These are phyloP conservation scores for Solanum clarkiae DNA, from an alignment of 257 asterid genomes.

Conservation along the genomic window DNA sequence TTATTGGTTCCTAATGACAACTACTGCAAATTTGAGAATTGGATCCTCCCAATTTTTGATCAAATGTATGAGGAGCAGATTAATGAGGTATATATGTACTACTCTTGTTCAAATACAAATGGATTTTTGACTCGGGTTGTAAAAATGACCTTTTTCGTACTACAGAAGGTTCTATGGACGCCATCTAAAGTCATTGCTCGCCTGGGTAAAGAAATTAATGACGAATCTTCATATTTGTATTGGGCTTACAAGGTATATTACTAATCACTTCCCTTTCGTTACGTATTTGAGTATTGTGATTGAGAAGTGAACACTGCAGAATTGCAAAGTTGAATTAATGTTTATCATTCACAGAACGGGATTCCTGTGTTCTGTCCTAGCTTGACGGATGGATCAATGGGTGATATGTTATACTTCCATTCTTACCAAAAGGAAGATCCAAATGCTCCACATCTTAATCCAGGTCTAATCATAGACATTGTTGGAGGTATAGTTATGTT, in stretches of 20 bases:
- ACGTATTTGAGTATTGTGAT: too few species aligned
- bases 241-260: constrained; percentile 69
- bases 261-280: too few species aligned
- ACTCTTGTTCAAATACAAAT: too few species aligned
- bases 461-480: constrained; percentile 74
- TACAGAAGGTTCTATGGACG: constrained; percentile 68
- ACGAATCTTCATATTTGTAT: constrained; percentile 73
- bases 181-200: constrained; percentile 91
- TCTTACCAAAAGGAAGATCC: constrained; percentile 20
- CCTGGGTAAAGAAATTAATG: constrained; percentile 69
- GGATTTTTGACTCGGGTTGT: too few species aligned
- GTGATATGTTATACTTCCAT: constrained; percentile 95
- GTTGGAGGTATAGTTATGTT: constrained; percentile 51
- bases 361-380: constrained; percentile 88
- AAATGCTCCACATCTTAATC: constrained; percentile 17
- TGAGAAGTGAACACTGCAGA: too few species aligned
- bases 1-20: constrained; percentile 89
- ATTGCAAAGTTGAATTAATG: too few species aligned
- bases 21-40: constrained; percentile 91
- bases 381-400: constrained; percentile 86
- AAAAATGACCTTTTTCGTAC: background rate
- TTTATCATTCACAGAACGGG: constrained; percentile 37
- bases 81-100: constrained; percentile 16
- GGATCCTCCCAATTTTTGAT: constrained; percentile 85
- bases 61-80: constrained; percentile 78